Percentiles rank a stretch among this genome's conserved stretches.
Evolutionary conservation across 495 filamentous ascomycete genomes (phyloP).

Genomic region (Trichoderma virens): DNA sequence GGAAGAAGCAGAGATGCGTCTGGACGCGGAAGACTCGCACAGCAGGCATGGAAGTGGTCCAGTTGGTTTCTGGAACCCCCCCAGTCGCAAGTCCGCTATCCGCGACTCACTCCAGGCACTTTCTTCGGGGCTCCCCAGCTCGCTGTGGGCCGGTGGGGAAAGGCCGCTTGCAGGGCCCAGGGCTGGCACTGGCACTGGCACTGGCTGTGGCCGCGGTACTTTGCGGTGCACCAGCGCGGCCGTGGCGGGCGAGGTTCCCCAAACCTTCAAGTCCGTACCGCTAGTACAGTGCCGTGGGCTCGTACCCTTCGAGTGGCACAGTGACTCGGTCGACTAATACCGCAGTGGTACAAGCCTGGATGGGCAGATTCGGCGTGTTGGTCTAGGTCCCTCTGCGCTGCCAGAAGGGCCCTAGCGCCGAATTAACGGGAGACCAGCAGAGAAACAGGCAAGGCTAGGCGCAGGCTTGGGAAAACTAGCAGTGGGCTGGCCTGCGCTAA

Average conservation of each 20-base stretch:
- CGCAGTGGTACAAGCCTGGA: too few species aligned
- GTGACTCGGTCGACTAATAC: too few species aligned
- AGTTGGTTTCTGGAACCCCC: constrained; percentile 2
- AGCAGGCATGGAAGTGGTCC: neutral
- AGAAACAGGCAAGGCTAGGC: neutral
- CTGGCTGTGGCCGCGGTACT: neutral
- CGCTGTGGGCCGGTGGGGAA: constrained; percentile 3
- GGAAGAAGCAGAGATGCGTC: neutral
- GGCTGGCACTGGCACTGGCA: neutral
- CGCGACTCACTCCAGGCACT: neutral
- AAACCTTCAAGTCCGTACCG: neutral
- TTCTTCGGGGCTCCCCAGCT: constrained; percentile 2
- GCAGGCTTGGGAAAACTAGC: neutral
- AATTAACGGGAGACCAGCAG: neutral
- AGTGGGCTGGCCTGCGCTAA: neutral
- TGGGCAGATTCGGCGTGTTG: too few species aligned
- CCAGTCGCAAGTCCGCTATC: neutral
- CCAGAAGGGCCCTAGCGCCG: neutral
- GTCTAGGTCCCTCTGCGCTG: too few species aligned
- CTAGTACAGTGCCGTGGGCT: too few species aligned
- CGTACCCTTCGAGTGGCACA: too few species aligned
- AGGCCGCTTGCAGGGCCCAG: constrained; percentile 4
- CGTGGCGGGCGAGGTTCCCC: neutral
- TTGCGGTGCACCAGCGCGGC: neutral
- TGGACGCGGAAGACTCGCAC: neutral